A percentile compares a stretch with the other conserved stretches of the same genome.
Evolutionary conservation across 805 yeast genomes (phyloP).

Genomic region (Clavispora vitiphila): DNA sequence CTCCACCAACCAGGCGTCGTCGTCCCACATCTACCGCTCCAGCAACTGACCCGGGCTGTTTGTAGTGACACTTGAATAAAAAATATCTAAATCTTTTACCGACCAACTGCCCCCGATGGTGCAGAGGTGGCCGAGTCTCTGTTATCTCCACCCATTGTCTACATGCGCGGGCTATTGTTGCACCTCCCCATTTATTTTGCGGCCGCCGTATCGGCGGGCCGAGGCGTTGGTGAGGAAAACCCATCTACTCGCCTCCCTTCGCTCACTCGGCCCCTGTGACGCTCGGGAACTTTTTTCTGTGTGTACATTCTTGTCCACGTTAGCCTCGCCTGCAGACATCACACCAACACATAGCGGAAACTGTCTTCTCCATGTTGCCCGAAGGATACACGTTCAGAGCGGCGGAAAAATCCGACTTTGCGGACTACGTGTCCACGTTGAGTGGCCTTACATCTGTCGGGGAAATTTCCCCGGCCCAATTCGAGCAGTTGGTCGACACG

Average conservation of each 20-base stretch:
- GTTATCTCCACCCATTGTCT: not conserved
- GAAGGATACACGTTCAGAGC: slow-evolving; percentile 65
- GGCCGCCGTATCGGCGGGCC: no score
- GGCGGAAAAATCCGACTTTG: slow-evolving; percentile 50
- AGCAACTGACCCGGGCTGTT: not conserved
- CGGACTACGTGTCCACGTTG: slow-evolving; percentile 57
- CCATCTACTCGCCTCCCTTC: no score
- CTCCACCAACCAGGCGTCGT: slow-evolving; percentile 35
- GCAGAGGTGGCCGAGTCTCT: no score
- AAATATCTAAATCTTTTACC: no score
- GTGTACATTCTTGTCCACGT: no score
- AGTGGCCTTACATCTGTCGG: slow-evolving; percentile 81
- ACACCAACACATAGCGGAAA: not conserved
- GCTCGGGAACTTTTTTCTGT: no score
- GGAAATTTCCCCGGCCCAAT: slow-evolving; percentile 47
- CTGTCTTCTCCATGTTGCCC: slow-evolving; percentile 35
- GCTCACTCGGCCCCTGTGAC: no score
- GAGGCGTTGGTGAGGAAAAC: no score
- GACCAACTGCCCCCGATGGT: no score
- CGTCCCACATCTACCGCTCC: slow-evolving; percentile 20
- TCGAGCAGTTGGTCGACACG: slow-evolving; percentile 45
- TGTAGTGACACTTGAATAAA: not conserved
- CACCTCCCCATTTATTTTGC: no score
- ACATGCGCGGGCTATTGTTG: not conserved
- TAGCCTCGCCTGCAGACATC: not conserved